Conservation (phyloP, 768 basidiomycete species). For the Boletellus ananas region DNA sequence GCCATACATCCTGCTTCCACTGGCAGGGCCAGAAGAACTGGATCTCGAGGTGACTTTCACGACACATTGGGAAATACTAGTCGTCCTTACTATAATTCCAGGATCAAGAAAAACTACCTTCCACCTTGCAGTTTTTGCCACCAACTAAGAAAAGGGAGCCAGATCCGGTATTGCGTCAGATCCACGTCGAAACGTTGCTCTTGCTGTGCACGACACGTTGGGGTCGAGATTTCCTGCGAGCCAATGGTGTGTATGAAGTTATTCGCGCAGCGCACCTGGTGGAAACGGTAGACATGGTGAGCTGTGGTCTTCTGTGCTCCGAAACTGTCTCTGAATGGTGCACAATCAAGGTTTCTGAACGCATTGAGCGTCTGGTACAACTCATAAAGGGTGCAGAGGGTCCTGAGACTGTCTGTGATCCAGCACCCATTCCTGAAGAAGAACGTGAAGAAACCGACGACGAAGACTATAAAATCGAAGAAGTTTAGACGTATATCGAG, state of each 20-base stretch:
- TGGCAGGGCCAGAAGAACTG: slow-evolving; percentile 94
- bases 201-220: slow-evolving; percentile 85
- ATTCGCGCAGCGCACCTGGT: slow-evolving; percentile 71
- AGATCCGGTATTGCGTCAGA: slow-evolving; percentile 72
- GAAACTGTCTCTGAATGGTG: not conserved
- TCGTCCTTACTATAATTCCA: slow-evolving; percentile 29
- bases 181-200: slow-evolving; percentile 85
- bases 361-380: slow-evolving; percentile 83
- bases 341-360: slow-evolving; percentile 65
- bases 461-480: slow-evolving; percentile 72
- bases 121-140: slow-evolving; percentile 84
- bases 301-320: slow-evolving; percentile 14
- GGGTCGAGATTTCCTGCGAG: slow-evolving; percentile 78
- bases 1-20: slow-evolving; percentile 80
- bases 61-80: not conserved
- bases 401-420: slow-evolving; percentile 39
- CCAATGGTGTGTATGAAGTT: slow-evolving; percentile 83
- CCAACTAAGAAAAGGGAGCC: slow-evolving; percentile 78
- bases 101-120: slow-evolving; percentile 86
- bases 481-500: slow-evolving; percentile 47
- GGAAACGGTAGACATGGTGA: slow-evolving; percentile 76
- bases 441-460: slow-evolving; percentile 42
- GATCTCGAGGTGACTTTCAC: slow-evolving; percentile 69
- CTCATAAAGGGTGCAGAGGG: slow-evolving; percentile 80
- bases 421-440: slow-evolving; percentile 16